These are phyloP conservation scores for Sclerotinia spermophila DNA, from an alignment of 2,329 filamentous ascomycete genomes.

Conservation along the genomic window DNA sequence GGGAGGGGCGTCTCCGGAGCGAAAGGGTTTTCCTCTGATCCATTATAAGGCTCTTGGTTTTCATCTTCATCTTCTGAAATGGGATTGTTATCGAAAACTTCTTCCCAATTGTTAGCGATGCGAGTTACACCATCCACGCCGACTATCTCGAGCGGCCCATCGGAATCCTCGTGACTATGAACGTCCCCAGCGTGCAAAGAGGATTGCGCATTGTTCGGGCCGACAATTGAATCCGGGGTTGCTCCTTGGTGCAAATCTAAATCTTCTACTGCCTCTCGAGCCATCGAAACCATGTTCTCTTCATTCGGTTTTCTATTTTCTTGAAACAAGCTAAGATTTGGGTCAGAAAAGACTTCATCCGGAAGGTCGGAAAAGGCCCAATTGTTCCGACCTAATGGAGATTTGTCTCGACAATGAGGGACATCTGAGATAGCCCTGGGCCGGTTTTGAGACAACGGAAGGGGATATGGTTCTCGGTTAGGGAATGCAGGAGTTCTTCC, in stretches of 20 bases:
- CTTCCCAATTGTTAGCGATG: slow-evolving; percentile 24
- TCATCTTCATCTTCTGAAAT: slow-evolving; percentile 25
- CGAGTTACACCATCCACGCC: slow-evolving; percentile 27
- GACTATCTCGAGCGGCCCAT: slow-evolving; percentile 22
- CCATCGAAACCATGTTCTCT: not conserved
- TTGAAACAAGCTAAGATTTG: not conserved
- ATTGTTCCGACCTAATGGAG: slow-evolving; percentile 56
- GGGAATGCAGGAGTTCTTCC: not conserved
- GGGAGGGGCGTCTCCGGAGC: slow-evolving; percentile 24
- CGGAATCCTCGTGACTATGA: not conserved
- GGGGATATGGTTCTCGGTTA: not conserved
- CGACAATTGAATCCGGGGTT: not conserved
- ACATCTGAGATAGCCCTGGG: slow-evolving; percentile 57
- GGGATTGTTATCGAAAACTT: slow-evolving; percentile 29
- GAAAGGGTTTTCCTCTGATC: slow-evolving; percentile 22
- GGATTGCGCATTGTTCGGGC: not conserved
- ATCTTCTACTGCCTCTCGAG: slow-evolving; percentile 6
- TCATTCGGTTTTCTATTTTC: slow-evolving; percentile 8
- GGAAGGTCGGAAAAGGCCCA: slow-evolving; percentile 54
- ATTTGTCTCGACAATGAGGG: slow-evolving; percentile 44
- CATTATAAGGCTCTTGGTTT: slow-evolving; percentile 14
- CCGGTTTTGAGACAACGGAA: slow-evolving; percentile 30
- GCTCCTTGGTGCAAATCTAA: slow-evolving; percentile 6
- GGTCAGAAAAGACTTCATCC: slow-evolving; percentile 15
- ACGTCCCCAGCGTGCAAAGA: too few relatives aligned